Evolutionary conservation across 2,329 filamentous ascomycete genomes (phyloP), one percentile per base, ranked within the genome.

Genomic region (Talaromyces sp.): DNA sequence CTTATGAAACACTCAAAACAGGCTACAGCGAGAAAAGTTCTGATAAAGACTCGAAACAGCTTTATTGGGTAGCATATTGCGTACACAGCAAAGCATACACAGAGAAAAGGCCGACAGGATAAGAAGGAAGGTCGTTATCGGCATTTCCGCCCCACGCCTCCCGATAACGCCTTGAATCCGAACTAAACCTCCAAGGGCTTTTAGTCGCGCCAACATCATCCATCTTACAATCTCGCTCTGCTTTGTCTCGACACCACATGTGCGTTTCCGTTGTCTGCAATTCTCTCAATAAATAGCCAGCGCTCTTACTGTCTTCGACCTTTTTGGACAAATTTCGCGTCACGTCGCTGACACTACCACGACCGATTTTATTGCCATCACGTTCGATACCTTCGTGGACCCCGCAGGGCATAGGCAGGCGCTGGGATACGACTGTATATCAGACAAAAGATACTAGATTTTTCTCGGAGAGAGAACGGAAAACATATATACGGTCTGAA

Each of bases 141-240:
- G 31, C 31, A 5, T 37, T 54, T 35, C 37, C 35, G 37, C 54
- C 54, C 54, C 54, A 57, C 54, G 21, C n/a, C 18, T n/a, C 39
- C 14, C 37, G 54, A 42, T 42, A 42, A 57, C 37, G 37, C 23
- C 54, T 57, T 57, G 7, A 21, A n/a, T n/a, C 35, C 54, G 54
- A 5, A 12, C 52, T 37, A 37, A 55, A 37, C 54, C 52, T 12
- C 35, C 37, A 61, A 52, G 46, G 50, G 59, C 59, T 44, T n/a
- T 48, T 42, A 56, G 52, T 56, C 42, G 40, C 54, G 37, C 31
- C 39, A 46, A 39, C 50, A 42, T 46, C 58, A 18, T 42, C 28
- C 40, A 50, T 62, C 54, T 5, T n/a, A 28, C 46, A 28, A 6
- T 50, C 23, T 9, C 6, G 28, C 11, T 28, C 35, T 39, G 11